phyloP scores from a whole-genome alignment of 2,329 filamentous ascomycete genomes.

The Ceratocystis alfenasii region DNA sequence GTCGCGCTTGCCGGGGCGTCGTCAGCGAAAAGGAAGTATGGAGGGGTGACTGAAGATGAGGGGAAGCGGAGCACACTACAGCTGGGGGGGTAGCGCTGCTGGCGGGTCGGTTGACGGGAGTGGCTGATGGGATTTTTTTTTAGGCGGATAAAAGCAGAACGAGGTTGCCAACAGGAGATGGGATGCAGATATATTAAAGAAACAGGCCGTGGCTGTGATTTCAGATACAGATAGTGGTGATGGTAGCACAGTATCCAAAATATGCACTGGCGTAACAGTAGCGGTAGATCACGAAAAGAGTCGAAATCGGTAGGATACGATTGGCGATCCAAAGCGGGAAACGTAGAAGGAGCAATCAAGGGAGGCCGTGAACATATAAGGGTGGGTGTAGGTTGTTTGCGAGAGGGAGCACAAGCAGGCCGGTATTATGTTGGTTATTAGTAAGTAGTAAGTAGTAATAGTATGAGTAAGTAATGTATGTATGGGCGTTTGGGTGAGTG shows the following conservation, averaged over 20 bases:
- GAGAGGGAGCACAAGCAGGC: neutral
- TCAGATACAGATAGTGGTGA: neutral
- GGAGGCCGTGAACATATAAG: neutral
- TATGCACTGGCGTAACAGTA: neutral
- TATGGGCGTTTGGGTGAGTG: neutral
- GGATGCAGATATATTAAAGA: neutral
- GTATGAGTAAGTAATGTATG: neutral
- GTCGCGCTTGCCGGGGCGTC: neutral
- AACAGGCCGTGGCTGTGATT: neutral
- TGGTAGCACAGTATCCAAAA: neutral
- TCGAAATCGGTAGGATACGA: neutral
- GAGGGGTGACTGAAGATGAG: neutral
- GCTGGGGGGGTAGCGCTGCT: neutral
- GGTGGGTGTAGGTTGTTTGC: neutral
- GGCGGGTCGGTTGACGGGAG: neutral
- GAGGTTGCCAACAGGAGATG: neutral
- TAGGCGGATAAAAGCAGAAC: neutral
- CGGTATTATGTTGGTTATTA: conserved; percentile 1
- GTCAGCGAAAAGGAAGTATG: neutral
- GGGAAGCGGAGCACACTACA: neutral
- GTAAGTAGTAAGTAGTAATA: neutral
- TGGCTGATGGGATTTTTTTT: neutral
- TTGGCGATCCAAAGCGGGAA: neutral
- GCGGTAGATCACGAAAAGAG: neutral
- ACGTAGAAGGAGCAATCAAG: neutral